Conservation (phyloP, 495 filamentous ascomycete genomes). For the Daldinia caldariorum region DNA sequence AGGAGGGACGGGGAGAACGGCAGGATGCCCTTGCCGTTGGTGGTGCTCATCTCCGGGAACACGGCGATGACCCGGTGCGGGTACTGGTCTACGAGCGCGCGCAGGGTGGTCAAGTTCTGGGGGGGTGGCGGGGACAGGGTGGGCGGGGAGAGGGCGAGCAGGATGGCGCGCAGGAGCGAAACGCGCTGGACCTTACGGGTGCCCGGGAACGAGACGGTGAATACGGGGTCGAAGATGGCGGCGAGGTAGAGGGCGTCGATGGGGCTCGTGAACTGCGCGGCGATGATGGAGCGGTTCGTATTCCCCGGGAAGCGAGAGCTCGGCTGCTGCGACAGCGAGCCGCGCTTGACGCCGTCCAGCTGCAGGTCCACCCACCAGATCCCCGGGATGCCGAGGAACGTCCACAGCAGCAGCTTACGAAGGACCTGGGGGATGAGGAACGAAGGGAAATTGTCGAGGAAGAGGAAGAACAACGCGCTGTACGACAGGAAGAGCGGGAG, state of each 20-base stretch:
- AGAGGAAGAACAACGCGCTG: constrained; percentile 74
- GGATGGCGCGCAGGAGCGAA: constrained; percentile 76
- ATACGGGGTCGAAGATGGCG: constrained; percentile 94
- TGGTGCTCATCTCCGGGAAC: constrained; percentile 93
- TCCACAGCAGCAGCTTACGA: constrained; percentile 88
- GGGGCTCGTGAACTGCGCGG: constrained; percentile 88
- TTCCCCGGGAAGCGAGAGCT: constrained; percentile 76
- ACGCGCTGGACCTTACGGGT: constrained; percentile 77
- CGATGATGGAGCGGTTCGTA: constrained; percentile 73
- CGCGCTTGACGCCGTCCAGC: constrained; percentile 92
- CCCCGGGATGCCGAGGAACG: constrained; percentile 82
- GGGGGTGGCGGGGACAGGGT: constrained; percentile 57
- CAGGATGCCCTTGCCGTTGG: constrained; percentile 91
- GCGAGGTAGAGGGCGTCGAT: constrained; percentile 96
- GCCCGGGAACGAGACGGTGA: constrained; percentile 81
- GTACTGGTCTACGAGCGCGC: constrained; percentile 69
- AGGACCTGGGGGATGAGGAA: constrained; percentile 70
- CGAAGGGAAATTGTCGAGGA: constrained; percentile 82
- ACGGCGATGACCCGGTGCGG: constrained; percentile 80
- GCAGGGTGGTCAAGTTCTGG: constrained; percentile 64
- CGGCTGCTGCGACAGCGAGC: constrained; percentile 69
- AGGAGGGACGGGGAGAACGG: constrained; percentile 80
- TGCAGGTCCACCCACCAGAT: constrained; percentile 99
- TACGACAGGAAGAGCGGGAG: constrained; percentile 79
- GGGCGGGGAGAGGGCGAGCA: constrained; percentile 74